phyloP scores from a whole-genome alignment of 1,139 yeast genomes.

The Arxiozyma slooffiae region DNA sequence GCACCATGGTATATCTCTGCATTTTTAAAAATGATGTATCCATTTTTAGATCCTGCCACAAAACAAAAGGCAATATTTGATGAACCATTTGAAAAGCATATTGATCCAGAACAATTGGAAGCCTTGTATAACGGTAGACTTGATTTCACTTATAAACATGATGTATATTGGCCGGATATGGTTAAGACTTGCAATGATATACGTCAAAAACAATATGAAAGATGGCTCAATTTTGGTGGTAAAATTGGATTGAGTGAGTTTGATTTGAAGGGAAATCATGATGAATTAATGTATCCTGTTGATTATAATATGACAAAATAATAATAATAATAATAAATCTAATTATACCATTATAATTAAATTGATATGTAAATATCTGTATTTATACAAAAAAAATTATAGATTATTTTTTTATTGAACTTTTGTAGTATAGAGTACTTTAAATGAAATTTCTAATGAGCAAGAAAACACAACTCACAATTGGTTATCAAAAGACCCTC shows the following conservation, averaged over 20 bases:
- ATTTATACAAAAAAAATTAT: too few species aligned
- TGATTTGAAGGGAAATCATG: conserved; percentile 53
- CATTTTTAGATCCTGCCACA: conserved; percentile 86
- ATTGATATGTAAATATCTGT: neutral
- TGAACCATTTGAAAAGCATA: conserved; percentile 72
- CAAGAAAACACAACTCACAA: too few species aligned
- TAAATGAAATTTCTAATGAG: too few species aligned
- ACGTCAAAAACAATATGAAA: conserved; percentile 41
- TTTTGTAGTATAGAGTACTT: too few species aligned
- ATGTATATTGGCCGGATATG: conserved; percentile 69
- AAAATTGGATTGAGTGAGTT: conserved; percentile 67
- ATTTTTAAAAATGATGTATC: conserved; percentile 74
- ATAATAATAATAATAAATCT: neutral
- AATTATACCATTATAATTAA: neutral
- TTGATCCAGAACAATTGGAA: conserved; percentile 70
- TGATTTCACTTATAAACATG: conserved; percentile 70
- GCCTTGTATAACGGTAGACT: conserved; percentile 70
- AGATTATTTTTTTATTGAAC: too few species aligned
- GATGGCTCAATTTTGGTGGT: conserved; percentile 56
- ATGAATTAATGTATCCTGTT: conserved; percentile 37
- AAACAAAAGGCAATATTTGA: conserved; percentile 80
- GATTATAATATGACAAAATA: conserved; percentile 9
- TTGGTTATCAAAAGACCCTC: too few species aligned
- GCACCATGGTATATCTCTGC: conserved; percentile 87
- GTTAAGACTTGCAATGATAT: conserved; percentile 46